A percentile compares a stretch with the other conserved stretches of the same genome.
phyloP scores from a whole-genome alignment of 352 stramenopile genomes.

The Globisporangium barbulae region DNA sequence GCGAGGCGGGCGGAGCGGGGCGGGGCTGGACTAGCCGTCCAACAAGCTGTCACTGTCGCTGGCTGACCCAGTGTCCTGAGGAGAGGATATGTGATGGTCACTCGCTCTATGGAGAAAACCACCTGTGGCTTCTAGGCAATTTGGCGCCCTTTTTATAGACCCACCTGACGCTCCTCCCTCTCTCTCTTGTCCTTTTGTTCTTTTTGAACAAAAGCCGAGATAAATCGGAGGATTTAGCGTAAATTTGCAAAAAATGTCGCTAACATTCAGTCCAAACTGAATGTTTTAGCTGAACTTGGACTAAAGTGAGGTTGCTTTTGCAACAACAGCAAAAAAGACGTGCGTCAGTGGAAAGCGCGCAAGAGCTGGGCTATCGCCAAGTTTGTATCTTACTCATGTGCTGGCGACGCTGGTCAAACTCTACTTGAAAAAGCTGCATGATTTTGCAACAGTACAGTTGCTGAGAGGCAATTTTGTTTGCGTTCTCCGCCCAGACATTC shows the following conservation, averaged over 20 bases:
- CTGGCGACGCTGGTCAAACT: no score
- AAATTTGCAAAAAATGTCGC: not conserved
- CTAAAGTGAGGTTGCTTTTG: not conserved
- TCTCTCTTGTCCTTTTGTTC: not conserved
- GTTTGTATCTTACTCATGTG: no score
- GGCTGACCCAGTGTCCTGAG: not conserved
- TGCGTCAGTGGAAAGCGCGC: no score
- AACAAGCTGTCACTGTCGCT: not conserved
- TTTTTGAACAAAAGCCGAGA: not conserved
- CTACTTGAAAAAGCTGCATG: no score
- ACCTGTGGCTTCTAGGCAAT: not conserved
- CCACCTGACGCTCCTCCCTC: not conserved
- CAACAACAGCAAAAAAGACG: no score
- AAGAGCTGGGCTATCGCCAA: no score
- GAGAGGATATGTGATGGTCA: not conserved
- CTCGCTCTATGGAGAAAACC: conserved; percentile 1
- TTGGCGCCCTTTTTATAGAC: not conserved
- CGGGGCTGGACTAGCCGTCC: not conserved
- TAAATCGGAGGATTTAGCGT: not conserved
- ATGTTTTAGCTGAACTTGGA: not conserved
- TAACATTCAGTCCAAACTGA: not conserved
- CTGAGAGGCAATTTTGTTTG: no score
- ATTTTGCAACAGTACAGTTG: no score
- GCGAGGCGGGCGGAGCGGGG: not conserved
- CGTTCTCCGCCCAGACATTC: no score